These are phyloP conservation scores for Coemansia sp. DNA, from an alignment of 192 early-diverging fungal species.

Conservation along the genomic window DNA sequence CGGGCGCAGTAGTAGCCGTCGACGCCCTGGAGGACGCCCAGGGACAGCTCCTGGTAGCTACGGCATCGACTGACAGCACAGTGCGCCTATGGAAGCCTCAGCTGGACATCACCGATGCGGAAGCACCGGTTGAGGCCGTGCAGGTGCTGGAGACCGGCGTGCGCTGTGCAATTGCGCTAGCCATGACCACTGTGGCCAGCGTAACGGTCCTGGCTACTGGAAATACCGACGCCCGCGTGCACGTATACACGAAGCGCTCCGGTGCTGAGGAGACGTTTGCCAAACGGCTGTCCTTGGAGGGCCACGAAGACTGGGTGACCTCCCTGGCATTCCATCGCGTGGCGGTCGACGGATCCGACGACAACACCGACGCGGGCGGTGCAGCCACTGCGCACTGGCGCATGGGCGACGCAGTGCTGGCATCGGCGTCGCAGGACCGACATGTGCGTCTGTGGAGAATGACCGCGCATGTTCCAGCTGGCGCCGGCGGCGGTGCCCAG, in stretches of 20 bases:
- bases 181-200: conserved; percentile 56
- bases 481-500: conserved; percentile 5
- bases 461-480: background rate
- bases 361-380: conserved; percentile 12
- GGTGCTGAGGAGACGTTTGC: conserved; percentile 53
- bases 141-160: conserved; percentile 68
- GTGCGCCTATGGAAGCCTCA: conserved; percentile 22
- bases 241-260: conserved; percentile 59
- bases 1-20: conserved; percentile 61
- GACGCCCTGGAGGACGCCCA: conserved; percentile 17
- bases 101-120: background rate
- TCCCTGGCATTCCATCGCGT: conserved; percentile 70
- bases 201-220: conserved; percentile 75
- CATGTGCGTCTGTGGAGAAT: conserved; percentile 85
- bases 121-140: conserved; percentile 53
- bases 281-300: conserved; percentile 62
- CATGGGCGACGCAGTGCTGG: conserved; percentile 80
- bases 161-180: conserved; percentile 65
- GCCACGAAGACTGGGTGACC: conserved; percentile 94
- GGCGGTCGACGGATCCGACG: conserved; percentile 42
- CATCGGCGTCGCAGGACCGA: conserved; percentile 87
- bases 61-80: conserved; percentile 20
- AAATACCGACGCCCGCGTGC: conserved; percentile 74
- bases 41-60: conserved; percentile 9
- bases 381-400: conserved; percentile 50